phyloP scores from a whole-genome alignment of 352 stramenopile genomes.

The Pythium biforme region DNA sequence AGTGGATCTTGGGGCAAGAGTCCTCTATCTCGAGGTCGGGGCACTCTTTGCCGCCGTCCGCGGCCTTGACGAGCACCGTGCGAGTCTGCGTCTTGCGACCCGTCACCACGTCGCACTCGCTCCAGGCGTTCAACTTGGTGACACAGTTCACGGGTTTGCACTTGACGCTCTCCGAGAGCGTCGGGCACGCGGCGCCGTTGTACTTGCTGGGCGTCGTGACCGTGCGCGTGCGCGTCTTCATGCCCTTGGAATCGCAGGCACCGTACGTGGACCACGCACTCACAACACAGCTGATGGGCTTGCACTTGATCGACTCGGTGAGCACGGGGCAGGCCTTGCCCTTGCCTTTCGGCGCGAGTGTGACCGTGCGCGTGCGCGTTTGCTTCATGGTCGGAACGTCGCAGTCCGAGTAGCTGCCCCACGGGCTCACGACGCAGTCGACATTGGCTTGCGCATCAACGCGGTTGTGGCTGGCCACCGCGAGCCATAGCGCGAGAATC shows the following conservation, averaged over 20 bases:
- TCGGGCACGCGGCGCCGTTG: slow-evolving; percentile 41
- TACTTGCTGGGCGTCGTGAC: slow-evolving; percentile 36
- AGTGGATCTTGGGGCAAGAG: slow-evolving; percentile 46
- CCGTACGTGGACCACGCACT: slow-evolving; percentile 45
- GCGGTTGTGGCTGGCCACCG: neutral
- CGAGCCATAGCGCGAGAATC: neutral
- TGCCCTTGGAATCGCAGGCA: slow-evolving; percentile 30
- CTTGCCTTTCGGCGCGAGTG: slow-evolving; percentile 25
- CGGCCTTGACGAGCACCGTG: slow-evolving; percentile 34
- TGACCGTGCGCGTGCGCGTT: slow-evolving; percentile 39
- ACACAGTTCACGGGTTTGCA: slow-evolving; percentile 55
- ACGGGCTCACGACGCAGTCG: slow-evolving; percentile 55
- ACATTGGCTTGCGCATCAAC: slow-evolving; percentile 31
- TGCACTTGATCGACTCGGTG: slow-evolving; percentile 48
- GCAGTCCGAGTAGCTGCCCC: slow-evolving; percentile 41
- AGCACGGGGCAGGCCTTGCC: slow-evolving; percentile 43
- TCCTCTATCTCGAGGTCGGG: slow-evolving; percentile 33
- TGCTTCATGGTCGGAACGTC: slow-evolving; percentile 39
- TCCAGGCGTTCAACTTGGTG: slow-evolving; percentile 44
- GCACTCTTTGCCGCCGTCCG: slow-evolving; percentile 41
- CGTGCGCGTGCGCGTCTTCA: slow-evolving; percentile 39
- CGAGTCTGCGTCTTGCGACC: slow-evolving; percentile 36
- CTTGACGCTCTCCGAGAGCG: slow-evolving; percentile 34
- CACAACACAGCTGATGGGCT: slow-evolving; percentile 55
- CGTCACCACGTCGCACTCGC: slow-evolving; percentile 34